These are phyloP conservation scores for Iberis pinnata DNA, from an alignment of 345 rosid genomes.

Conservation along the genomic window DNA sequence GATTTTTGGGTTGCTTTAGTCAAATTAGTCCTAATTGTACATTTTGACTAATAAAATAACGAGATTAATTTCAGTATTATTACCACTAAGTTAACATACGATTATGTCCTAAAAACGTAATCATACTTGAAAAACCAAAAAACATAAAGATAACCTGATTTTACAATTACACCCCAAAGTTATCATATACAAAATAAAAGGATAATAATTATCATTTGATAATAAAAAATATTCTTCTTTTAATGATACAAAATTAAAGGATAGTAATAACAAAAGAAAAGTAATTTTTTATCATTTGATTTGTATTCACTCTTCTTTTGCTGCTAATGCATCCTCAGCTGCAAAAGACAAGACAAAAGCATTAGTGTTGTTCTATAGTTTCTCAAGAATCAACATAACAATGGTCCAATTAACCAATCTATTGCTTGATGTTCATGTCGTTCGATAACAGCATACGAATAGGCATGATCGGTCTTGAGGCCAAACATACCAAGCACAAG, in stretches of 20 bases:
- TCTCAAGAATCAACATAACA: slow-evolving; percentile 13
- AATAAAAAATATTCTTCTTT: too few species aligned
- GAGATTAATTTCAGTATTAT: too few species aligned
- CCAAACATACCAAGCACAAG: too few species aligned
- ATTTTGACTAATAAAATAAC: too few species aligned
- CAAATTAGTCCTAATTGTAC: too few species aligned
- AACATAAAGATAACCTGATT: slow-evolving; percentile 19
- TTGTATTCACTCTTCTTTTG: slow-evolving; percentile 24
- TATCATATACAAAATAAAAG: slow-evolving; percentile 4
- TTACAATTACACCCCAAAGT: slow-evolving; percentile 28
- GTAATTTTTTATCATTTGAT: background rate
- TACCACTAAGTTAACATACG: slow-evolving; percentile 22
- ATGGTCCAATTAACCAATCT: background rate
- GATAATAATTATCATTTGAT: slow-evolving; percentile 16
- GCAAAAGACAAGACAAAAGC: slow-evolving; percentile 14
- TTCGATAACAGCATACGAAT: too few species aligned
- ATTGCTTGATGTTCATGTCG: too few species aligned
- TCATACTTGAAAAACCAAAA: background rate
- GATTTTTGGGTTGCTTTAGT: too few species aligned
- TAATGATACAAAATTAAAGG: too few species aligned
- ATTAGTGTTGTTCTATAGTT: background rate
- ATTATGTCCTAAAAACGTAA: slow-evolving; percentile 13
- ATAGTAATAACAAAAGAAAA: slow-evolving; percentile 17
- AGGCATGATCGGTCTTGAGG: too few species aligned
- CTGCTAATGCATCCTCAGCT: slow-evolving; percentile 21